Conservation (phyloP, 495 filamentous ascomycete genomes). For the Aspergillus carlsbadensis region DNA sequence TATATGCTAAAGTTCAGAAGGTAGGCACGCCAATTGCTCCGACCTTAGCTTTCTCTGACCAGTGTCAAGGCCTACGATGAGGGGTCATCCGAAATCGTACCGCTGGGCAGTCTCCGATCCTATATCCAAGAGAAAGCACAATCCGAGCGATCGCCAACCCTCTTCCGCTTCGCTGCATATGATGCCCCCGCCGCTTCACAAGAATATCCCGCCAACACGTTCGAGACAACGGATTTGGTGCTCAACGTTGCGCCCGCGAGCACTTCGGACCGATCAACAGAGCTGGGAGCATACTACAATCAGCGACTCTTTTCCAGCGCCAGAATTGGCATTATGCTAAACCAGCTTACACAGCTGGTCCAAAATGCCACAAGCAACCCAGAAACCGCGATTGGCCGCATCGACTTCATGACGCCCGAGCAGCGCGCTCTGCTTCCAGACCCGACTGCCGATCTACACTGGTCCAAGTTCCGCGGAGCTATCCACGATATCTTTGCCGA, state of each 20-base stretch:
- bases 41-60: conserved; percentile 1
- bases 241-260: conserved; percentile 41
- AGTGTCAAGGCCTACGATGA: conserved; percentile 35
- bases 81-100: conserved; percentile 47
- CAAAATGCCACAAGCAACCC: conserved; percentile 43
- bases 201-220: conserved; percentile 45
- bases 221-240: conserved; percentile 47
- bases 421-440: conserved; percentile 60
- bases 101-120: conserved; percentile 42
- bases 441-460: conserved; percentile 75
- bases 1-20: conserved; percentile 48
- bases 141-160: conserved; percentile 38
- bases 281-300: conserved; percentile 50
- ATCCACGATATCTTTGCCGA: conserved; percentile 76
- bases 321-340: conserved; percentile 44
- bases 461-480: conserved; percentile 75
- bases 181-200: conserved; percentile 48
- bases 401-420: conserved; percentile 49
- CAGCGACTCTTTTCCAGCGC: conserved; percentile 51
- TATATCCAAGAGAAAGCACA: conserved; percentile 47
- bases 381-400: conserved; percentile 43
- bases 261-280: conserved; percentile 24
- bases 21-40: conserved; percentile 21
- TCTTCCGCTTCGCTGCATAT: conserved; percentile 52
- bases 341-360: conserved; percentile 45